A percentile compares a stretch with the other conserved stretches of the same genome.
Conservation (phyloP, 495 filamentous ascomycete genomes). For the Aspergillus sclerotiicarbonarius region DNA sequence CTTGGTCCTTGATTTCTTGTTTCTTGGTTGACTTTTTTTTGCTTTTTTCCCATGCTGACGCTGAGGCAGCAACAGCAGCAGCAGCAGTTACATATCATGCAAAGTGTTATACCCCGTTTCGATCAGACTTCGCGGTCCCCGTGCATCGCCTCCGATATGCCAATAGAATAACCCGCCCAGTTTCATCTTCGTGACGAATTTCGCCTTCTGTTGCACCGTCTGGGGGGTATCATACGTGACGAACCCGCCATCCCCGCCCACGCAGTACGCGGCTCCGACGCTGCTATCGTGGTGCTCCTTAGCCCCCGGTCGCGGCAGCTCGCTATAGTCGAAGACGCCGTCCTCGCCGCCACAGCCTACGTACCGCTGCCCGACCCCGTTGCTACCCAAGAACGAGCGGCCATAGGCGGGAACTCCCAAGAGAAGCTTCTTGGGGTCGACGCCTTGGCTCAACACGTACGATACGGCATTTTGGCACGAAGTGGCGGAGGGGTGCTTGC, state of each 20-base stretch:
- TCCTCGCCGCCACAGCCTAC: conserved; percentile 69
- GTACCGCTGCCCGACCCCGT: conserved; percentile 61
- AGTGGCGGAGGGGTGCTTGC: conserved; percentile 50
- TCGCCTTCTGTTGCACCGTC: conserved; percentile 80
- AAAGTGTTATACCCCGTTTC: conserved; percentile 71
- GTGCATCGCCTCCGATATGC: conserved; percentile 79
- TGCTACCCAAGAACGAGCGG: conserved; percentile 71
- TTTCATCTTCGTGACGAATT: conserved; percentile 71
- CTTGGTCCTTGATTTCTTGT: background rate
- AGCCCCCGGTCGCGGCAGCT: conserved; percentile 68
- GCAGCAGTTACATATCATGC: conserved; percentile 47
- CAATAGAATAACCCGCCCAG: conserved; percentile 89
- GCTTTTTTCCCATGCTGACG: no score
- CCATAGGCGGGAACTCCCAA: conserved; percentile 81
- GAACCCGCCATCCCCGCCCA: conserved; percentile 81
- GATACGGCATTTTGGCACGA: conserved; percentile 66
- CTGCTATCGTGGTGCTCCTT: conserved; percentile 68
- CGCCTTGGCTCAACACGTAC: conserved; percentile 63
- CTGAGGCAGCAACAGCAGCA: no score
- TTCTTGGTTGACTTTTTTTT: background rate
- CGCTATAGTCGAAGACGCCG: conserved; percentile 78
- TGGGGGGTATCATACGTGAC: conserved; percentile 83
- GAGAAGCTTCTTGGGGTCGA: conserved; percentile 72
- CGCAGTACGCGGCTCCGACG: conserved; percentile 70
- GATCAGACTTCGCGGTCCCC: conserved; percentile 67